phyloP scores from a whole-genome alignment of 2,329 filamentous ascomycete genomes.

The Xylariaceae sp. region DNA sequence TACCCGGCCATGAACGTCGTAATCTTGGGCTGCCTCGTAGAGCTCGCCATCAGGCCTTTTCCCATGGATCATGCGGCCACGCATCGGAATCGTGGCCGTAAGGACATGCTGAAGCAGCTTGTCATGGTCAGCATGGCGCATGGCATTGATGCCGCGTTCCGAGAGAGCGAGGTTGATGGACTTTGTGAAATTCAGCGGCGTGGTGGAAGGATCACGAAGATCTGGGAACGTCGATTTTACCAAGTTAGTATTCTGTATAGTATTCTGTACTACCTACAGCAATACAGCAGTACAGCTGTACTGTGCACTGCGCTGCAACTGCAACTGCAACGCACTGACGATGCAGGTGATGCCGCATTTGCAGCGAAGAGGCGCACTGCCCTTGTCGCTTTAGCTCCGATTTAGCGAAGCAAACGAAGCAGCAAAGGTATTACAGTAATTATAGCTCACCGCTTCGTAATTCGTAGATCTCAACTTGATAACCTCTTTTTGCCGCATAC shows the following conservation, averaged over 20 bases:
- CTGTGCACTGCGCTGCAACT: too few relatives aligned
- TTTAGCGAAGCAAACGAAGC: neutral
- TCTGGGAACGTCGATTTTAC: slow-evolving; percentile 51
- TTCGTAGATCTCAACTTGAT: slow-evolving; percentile 92
- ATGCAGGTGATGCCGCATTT: neutral
- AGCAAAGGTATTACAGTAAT: too few relatives aligned
- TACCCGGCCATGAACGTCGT: slow-evolving; percentile 84
- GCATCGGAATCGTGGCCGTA: slow-evolving; percentile 80
- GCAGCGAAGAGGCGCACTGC: too few relatives aligned
- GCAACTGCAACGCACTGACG: too few relatives aligned
- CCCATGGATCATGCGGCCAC: slow-evolving; percentile 93
- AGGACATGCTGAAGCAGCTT: slow-evolving; percentile 70
- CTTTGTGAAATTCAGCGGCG: slow-evolving; percentile 89
- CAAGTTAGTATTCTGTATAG: too few relatives aligned
- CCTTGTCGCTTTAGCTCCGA: too few relatives aligned
- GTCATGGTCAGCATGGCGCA: slow-evolving; percentile 62
- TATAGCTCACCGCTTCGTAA: slow-evolving; percentile 74
- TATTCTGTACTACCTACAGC: too few relatives aligned
- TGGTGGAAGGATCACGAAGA: slow-evolving; percentile 74
- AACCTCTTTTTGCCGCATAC: slow-evolving; percentile 83
- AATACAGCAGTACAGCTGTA: too few relatives aligned
- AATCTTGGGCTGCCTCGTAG: slow-evolving; percentile 76
- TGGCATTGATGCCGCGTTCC: slow-evolving; percentile 85
- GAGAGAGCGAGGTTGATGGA: slow-evolving; percentile 98
- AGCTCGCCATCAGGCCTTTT: slow-evolving; percentile 57